A percentile compares a stretch with the other conserved stretches of the same genome.
These are phyloP conservation scores for Epithele typhae DNA, from an alignment of 768 basidiomycete species.

Conservation along the genomic window DNA sequence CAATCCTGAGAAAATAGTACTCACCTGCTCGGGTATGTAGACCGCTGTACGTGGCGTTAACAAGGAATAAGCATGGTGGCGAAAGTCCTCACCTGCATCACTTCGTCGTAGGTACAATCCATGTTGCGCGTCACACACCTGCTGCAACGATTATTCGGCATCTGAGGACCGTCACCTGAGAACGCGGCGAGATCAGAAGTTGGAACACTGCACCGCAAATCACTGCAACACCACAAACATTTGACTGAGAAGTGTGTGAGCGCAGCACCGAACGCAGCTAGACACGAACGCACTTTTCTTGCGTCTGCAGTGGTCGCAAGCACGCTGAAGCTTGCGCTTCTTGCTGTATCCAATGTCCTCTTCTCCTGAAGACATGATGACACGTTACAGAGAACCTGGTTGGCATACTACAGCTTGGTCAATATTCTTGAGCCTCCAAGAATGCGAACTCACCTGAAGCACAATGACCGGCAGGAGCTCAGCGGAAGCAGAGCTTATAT, in stretches of 20 bases:
- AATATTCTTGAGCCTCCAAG: too few relatives aligned
- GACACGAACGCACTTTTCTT: not conserved
- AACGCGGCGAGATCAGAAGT: too few relatives aligned
- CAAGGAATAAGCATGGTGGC: not conserved
- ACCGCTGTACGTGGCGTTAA: not conserved
- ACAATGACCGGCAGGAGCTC: too few relatives aligned
- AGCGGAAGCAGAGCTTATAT: too few relatives aligned
- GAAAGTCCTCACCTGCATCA: not conserved
- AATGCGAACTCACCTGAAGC: too few relatives aligned
- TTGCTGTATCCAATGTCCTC: not conserved
- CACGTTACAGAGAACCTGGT: too few relatives aligned
- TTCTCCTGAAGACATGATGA: constrained; percentile 2
- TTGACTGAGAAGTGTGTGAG: not conserved
- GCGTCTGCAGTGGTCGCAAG: constrained; percentile 3
- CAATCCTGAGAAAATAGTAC: too few relatives aligned
- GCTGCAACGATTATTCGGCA: not conserved
- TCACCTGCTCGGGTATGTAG: not conserved
- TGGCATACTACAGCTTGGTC: too few relatives aligned
- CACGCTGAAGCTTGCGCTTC: constrained; percentile 3
- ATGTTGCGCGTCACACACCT: not conserved
- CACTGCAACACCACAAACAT: not conserved
- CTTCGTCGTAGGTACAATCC: not conserved
- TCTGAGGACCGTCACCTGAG: not conserved
- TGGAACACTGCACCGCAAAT: not conserved
- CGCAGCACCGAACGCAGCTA: not conserved